phyloP scores from a whole-genome alignment of 306 rosid species.

The Cicer arietinum region DNA sequence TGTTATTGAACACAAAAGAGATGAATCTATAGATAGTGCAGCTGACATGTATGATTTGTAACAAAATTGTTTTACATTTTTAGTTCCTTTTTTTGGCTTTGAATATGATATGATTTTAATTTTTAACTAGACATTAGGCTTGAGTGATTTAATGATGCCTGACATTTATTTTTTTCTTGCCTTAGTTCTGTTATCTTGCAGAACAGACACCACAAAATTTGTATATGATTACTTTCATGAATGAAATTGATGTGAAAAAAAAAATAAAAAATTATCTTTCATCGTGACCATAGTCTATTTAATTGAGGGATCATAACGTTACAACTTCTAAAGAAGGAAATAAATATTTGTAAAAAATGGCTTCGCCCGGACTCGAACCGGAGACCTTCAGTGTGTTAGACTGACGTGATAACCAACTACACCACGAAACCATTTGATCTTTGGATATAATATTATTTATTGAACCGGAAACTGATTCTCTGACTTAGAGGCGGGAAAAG shows the following conservation, averaged over 20 bases:
- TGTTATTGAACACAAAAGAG: conserved; percentile 64
- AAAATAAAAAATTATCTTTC: neutral
- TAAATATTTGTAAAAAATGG: no score
- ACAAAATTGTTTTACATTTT: conserved; percentile 47
- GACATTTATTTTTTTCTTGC: conserved; percentile 29
- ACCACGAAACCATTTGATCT: conserved; percentile 40
- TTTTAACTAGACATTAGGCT: conserved; percentile 18
- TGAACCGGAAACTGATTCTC: no score
- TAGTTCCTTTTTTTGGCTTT: conserved; percentile 40
- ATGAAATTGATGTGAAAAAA: conserved; percentile 45
- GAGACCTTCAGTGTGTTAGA: conserved; percentile 84
- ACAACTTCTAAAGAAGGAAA: no score
- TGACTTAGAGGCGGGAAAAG: no score
- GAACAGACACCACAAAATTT: conserved; percentile 44
- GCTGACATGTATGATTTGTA: conserved; percentile 71
- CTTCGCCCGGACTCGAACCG: conserved; percentile 75
- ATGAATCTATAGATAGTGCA: conserved; percentile 86
- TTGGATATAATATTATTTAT: no score
- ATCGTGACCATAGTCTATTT: neutral
- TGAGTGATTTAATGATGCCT: conserved; percentile 40
- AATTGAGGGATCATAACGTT: no score
- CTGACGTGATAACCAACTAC: conserved; percentile 51
- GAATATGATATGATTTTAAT: conserved; percentile 36
- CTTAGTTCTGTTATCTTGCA: conserved; percentile 39
- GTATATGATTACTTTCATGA: conserved; percentile 48